A percentile compares a stretch with the other conserved stretches of the same genome.
phyloP scores from a whole-genome alignment of 805 yeast genomes.

The Pichia phayaonensis region DNA sequence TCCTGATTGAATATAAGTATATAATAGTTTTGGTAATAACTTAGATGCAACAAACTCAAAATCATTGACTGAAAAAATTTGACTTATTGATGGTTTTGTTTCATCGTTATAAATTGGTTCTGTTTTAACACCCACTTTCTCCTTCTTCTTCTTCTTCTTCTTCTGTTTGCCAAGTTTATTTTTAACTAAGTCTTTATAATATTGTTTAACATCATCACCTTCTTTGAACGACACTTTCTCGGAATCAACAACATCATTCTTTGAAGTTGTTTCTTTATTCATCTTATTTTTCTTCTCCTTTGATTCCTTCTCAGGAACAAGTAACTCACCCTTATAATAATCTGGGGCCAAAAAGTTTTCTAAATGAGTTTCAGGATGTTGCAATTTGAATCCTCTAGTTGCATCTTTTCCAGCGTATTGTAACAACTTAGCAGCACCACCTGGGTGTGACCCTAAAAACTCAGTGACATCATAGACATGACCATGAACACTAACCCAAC shows the following conservation, averaged over 20 bases:
- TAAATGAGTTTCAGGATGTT: constrained; percentile 23
- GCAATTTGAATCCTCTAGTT: constrained; percentile 24
- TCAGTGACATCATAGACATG: constrained; percentile 84
- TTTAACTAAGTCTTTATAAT: constrained; percentile 16
- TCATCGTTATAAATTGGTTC: constrained; percentile 19
- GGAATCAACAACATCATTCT: constrained; percentile 21
- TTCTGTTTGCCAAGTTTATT: constrained; percentile 1
- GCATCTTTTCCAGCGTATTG: constrained; percentile 66
- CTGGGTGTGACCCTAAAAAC: constrained; percentile 84
- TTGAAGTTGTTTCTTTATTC: constrained; percentile 17
- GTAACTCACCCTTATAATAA: constrained; percentile 31
- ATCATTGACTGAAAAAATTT: constrained; percentile 68
- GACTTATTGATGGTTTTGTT: constrained; percentile 58
- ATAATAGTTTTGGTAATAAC: constrained; percentile 64
- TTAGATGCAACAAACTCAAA: constrained; percentile 80
- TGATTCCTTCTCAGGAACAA: constrained; percentile 17
- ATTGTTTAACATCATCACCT: not conserved
- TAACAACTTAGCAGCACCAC: constrained; percentile 75
- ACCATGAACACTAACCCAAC: constrained; percentile 79
- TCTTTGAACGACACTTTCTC: constrained; percentile 20
- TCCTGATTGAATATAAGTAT: constrained; percentile 85
- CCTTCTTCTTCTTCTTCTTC: constrained; percentile 10
- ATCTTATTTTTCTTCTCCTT: constrained; percentile 22
- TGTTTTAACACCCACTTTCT: constrained; percentile 27
- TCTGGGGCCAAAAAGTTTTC: constrained; percentile 21